Evolutionary conservation across 169 alveolate genomes (phyloP), one percentile per base, ranked within the genome.

Genomic region (Plasmodium adleri): DNA sequence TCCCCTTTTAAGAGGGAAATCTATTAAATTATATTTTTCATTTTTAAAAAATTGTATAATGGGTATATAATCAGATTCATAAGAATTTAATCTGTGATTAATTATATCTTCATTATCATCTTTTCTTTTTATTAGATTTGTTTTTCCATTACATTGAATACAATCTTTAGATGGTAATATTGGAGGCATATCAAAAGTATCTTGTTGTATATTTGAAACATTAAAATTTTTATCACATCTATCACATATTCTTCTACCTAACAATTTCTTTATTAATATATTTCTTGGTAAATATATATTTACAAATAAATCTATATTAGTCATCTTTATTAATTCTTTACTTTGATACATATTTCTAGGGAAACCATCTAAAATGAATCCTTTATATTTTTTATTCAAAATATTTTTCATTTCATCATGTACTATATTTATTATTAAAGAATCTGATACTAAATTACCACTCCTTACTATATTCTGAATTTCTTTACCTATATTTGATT

Each of bases 361-460:
- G 8, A 64, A 78, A 4, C 89, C 89, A 66, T 78, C 89, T 71
- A 78, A 78, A 50, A 78, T 78, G 28, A 78, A 78, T 45, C 89
- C 89, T 56, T 78, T 78, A 52, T 52, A 78, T 45, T 26, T 20
- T 20, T n/a, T 52, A 45, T 24, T 32, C 17, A 24, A 47, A 15
- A 45, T 49, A 26, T 78, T 49, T 20, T 67, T 66, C 50, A 78
- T 78, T 78, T 78, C 89, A 13, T 66, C 89, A 13, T 78, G 56
- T n/a, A 78, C 52, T 50, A 78, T 78, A 15, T 58, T n/a, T 64
- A 54, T 24, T 13, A 78, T 64, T 20, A 78, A 20, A 13, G 50
- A 45, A 43, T 78, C 89, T 15, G 26, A 9, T 3, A 78, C 89
- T 15, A 78, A 22, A 45, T 78, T 64, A 28, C 89, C 89, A 43